Base-by-base conservation (phyloP, 208 protist genomes). In the Balamuthia mandrillaris region DNA sequence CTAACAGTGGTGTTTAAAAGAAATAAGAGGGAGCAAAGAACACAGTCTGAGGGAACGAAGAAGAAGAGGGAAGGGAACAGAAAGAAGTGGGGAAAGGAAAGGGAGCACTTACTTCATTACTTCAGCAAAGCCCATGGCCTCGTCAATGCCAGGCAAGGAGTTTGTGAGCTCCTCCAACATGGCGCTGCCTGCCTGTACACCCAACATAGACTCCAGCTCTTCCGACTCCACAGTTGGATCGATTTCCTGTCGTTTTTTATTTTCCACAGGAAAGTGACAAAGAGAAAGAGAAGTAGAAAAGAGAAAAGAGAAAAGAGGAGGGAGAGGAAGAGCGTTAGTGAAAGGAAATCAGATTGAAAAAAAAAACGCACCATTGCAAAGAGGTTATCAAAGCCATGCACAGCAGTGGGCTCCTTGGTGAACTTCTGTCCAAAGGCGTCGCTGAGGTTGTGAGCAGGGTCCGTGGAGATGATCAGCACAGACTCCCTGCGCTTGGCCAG, bases 371-470 rank as follows among this genome's bases (percentile, higher is more conserved):
- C 96, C 96, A 99, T 98, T 3, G 93, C 97, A 47, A 86, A 97
- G n/a, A 99, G 91, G 78, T 97, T 97, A 6, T 91, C 74, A 78
- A 97, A 93, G 7, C 95, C 96, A 47, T 97, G 92, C 5, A 99
- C 94, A 0, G 91, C 75, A 0, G 90, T 95, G 35, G 97, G 97
- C 33, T 91, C 86, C 41, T 88, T 91, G 35, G 89, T 88, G 54
- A 99, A 96, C 79, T 97, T 93, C 88, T 99, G 97, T 52, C 92
- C 87, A 85, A 99, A 99, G 39, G 98, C 97, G 90, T 99, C 98
- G 58, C 92, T 96, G 14, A 99, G 87, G 88, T 99, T 99, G 92
- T 99, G 98, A 16, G 98, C 98, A 49, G 98, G 98, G 90, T 99
- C 98, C 1, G 98, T 99, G 5, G 97, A 99, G 39, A 99, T 96